Percentiles rank a stretch among this genome's conserved stretches.
Conservation (phyloP, 1,139 yeast species). For the Blastobotrys persicus region DNA sequence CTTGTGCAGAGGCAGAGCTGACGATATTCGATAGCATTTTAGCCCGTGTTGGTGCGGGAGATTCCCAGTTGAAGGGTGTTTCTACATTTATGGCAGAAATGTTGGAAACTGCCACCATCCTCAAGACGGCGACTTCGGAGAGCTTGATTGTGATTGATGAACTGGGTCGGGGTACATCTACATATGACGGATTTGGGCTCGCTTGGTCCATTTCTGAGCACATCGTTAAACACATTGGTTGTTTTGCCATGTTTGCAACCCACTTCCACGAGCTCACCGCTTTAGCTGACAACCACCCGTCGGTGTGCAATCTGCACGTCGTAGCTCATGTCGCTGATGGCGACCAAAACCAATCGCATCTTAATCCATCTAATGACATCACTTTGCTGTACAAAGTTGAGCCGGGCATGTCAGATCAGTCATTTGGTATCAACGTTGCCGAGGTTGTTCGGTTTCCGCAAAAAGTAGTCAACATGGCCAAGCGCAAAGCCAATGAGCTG, state of each 20-base stretch:
- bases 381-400: conserved; percentile 88
- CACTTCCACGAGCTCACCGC: conserved; percentile 95
- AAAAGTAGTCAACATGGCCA: conserved; percentile 90
- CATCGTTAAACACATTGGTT: conserved; percentile 63
- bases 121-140: conserved; percentile 79
- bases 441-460: conserved; percentile 90
- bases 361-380: conserved; percentile 54
- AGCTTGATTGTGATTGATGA: conserved; percentile 92
- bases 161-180: conserved; percentile 93
- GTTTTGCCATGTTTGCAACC: conserved; percentile 90
- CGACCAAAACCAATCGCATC: conserved; percentile 23
- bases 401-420: conserved; percentile 88
- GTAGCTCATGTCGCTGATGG: conserved; percentile 78
- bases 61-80: conserved; percentile 92
- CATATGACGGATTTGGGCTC: conserved; percentile 95
- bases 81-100: conserved; percentile 98
- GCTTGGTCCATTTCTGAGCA: conserved; percentile 96
- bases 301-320: conserved; percentile 81
- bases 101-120: conserved; percentile 91
- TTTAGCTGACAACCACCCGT: conserved; percentile 56
- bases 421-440: conserved; percentile 97
- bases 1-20: conserved; percentile 69
- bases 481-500: conserved; percentile 83
- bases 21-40: conserved; percentile 86
- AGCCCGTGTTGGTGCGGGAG: conserved; percentile 98